Evolutionary conservation across 2,329 filamentous ascomycete genomes (phyloP).

Genomic region (Aspergillus proliferans): DNA sequence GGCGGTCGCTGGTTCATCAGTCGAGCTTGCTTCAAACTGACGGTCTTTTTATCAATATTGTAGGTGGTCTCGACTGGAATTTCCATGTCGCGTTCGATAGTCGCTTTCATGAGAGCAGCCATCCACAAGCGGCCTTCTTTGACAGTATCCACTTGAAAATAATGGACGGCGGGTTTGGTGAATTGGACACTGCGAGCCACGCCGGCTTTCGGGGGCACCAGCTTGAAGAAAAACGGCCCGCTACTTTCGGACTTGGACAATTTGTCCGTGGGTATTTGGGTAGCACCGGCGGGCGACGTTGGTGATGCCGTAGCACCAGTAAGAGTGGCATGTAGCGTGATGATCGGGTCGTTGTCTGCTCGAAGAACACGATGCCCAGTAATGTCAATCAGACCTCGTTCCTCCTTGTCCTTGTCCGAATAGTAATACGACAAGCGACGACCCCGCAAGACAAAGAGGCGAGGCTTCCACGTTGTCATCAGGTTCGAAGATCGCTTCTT

Average conservation of each 20-base stretch:
- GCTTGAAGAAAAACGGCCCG: constrained; percentile 94
- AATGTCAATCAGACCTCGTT: constrained; percentile 95
- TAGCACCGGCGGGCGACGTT: constrained; percentile 45
- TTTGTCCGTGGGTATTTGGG: constrained; percentile 22
- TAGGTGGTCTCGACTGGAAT: constrained; percentile 83
- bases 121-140: constrained; percentile 91
- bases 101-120: constrained; percentile 97
- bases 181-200: constrained; percentile 90
- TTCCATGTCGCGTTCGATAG: constrained; percentile 80
- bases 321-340: constrained; percentile 82
- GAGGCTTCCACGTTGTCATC: constrained; percentile 96
- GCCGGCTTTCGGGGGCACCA: constrained; percentile 82
- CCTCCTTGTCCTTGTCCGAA: constrained; percentile 81
- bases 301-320: constrained; percentile 74
- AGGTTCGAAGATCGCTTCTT: constrained; percentile 96
- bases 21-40: constrained; percentile 81
- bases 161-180: constrained; percentile 94
- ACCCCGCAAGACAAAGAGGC: constrained; percentile 90
- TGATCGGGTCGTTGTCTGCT: constrained; percentile 83
- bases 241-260: constrained; percentile 44
- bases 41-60: constrained; percentile 75
- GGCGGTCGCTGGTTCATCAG: constrained; percentile 85
- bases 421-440: constrained; percentile 94
- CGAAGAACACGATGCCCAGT: constrained; percentile 95
- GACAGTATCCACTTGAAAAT: constrained; percentile 90